phyloP scores from a whole-genome alignment of 441 rosid genomes.

The Corymbia citriodora region DNA sequence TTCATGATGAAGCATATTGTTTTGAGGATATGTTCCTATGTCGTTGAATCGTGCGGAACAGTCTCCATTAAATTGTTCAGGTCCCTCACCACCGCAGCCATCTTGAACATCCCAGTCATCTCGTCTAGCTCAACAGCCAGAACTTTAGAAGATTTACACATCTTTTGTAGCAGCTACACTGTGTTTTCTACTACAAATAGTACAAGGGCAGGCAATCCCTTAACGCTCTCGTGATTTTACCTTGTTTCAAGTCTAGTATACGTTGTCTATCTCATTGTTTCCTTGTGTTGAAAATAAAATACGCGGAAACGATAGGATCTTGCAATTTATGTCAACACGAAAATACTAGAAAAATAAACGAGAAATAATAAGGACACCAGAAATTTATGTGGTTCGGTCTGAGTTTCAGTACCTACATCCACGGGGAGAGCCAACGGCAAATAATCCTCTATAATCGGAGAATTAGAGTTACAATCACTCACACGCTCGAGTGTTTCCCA shows the following conservation, averaged over 20 bases:
- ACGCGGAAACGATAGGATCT: too few relatives aligned
- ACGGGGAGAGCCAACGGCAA: too few relatives aligned
- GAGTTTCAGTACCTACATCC: too few relatives aligned
- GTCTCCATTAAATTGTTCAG: background rate
- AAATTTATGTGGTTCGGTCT: too few relatives aligned
- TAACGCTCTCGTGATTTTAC: background rate
- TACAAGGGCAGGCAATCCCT: background rate
- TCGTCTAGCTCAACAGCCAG: rapidly evolving
- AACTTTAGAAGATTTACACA: background rate
- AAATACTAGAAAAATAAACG: too few relatives aligned
- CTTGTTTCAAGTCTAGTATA: background rate
- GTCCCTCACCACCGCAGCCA: background rate
- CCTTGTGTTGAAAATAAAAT: background rate
- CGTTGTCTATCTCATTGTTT: background rate
- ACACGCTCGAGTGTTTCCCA: too few relatives aligned
- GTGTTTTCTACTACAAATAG: background rate
- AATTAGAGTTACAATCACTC: too few relatives aligned
- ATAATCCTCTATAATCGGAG: too few relatives aligned
- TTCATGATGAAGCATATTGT: background rate
- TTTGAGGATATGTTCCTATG: background rate
- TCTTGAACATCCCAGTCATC: rapidly evolving
- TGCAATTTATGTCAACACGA: too few relatives aligned
- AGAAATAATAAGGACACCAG: too few relatives aligned
- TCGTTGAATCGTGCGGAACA: rapidly evolving
- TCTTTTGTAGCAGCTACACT: rapidly evolving